Percentiles rank a stretch among this genome's conserved stretches.
phyloP scores from a whole-genome alignment of 78 protist species.

The Chrysochromulina parva region DNA sequence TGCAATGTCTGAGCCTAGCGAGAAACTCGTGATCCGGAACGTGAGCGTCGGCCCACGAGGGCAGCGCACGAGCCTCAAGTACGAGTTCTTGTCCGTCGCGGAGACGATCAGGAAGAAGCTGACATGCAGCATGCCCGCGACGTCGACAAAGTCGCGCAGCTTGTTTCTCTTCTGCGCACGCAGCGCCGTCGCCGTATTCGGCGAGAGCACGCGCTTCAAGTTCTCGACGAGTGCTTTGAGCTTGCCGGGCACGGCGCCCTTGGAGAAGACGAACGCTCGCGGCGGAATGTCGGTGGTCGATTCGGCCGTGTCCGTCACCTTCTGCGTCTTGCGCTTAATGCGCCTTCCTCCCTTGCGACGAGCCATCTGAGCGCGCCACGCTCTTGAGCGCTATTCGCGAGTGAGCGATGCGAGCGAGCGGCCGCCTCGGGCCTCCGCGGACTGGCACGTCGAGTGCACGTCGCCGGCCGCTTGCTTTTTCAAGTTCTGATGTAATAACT shows the following conservation, averaged over 20 bases:
- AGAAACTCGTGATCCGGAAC: not conserved
- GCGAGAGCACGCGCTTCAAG: not conserved
- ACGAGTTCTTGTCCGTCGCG: not conserved
- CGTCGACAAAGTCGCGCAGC: not conserved
- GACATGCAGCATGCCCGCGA: not conserved
- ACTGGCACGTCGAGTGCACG: no score
- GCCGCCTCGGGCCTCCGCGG: no score
- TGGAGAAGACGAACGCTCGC: constrained; percentile 27
- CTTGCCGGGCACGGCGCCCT: not conserved
- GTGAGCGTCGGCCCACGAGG: constrained; percentile 33
- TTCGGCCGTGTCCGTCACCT: not conserved
- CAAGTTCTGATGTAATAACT: no score
- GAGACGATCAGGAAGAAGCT: constrained; percentile 2
- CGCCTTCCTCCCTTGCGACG: not conserved
- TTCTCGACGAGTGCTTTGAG: constrained; percentile 8
- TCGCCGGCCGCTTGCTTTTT: no score
- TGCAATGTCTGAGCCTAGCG: not conserved
- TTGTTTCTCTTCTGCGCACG: not conserved
- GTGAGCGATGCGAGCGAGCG: no score
- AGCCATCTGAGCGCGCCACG: no score
- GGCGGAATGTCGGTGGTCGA: not conserved
- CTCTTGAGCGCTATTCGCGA: no score
- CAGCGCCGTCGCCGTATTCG: constrained; percentile 15
- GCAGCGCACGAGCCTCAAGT: not conserved
- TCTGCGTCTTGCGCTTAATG: constrained; percentile 26